Conservation (phyloP, 202 grass and related monocot genomes). For the Bolboschoenoplectus hybrid region DNA sequence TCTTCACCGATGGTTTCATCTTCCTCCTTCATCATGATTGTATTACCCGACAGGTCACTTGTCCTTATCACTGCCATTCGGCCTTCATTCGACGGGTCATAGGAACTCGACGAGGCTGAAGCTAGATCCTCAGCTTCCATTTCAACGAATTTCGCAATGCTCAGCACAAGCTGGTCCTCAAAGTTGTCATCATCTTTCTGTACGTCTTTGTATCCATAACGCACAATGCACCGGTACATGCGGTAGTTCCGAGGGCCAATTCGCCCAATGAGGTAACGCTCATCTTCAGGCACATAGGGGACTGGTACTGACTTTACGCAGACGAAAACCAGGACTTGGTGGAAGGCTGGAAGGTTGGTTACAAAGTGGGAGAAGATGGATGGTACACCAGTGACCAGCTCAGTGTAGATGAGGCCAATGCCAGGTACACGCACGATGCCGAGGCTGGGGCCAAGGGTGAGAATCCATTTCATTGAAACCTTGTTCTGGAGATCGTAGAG, state of each 20-base stretch:
- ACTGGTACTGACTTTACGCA: slow-evolving; percentile 92
- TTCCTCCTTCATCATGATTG: slow-evolving; percentile 50
- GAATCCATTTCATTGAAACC: slow-evolving; percentile 92
- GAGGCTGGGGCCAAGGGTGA: slow-evolving; percentile 89
- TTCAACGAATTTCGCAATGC: slow-evolving; percentile 96
- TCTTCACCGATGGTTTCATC: slow-evolving; percentile 37
- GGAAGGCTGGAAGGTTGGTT: slow-evolving; percentile 93
- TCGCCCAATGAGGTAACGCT: slow-evolving; percentile 85
- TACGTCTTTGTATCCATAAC: slow-evolving; percentile 96
- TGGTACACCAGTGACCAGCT: slow-evolving; percentile 90
- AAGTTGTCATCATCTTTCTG: slow-evolving; percentile 89
- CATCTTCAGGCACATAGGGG: slow-evolving; percentile 70
- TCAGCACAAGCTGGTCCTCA: slow-evolving; percentile 82
- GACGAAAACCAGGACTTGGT: slow-evolving; percentile 89
- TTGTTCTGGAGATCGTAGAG: slow-evolving; percentile 93
- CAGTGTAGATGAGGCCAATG: slow-evolving; percentile 93
- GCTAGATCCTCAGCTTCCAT: slow-evolving; percentile 82
- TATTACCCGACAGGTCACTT: slow-evolving; percentile 45
- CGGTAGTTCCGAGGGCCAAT: slow-evolving; percentile 76
- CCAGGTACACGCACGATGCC: slow-evolving; percentile 96
- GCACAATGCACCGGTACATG: slow-evolving; percentile 95
- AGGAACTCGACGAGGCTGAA: slow-evolving; percentile 54
- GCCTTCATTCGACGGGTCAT: slow-evolving; percentile 79
- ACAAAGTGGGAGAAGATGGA: slow-evolving; percentile 96
- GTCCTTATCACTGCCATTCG: slow-evolving; percentile 90